These are phyloP conservation scores for Bacidia gigantensis DNA, from an alignment of 495 filamentous ascomycete species.

Conservation along the genomic window DNA sequence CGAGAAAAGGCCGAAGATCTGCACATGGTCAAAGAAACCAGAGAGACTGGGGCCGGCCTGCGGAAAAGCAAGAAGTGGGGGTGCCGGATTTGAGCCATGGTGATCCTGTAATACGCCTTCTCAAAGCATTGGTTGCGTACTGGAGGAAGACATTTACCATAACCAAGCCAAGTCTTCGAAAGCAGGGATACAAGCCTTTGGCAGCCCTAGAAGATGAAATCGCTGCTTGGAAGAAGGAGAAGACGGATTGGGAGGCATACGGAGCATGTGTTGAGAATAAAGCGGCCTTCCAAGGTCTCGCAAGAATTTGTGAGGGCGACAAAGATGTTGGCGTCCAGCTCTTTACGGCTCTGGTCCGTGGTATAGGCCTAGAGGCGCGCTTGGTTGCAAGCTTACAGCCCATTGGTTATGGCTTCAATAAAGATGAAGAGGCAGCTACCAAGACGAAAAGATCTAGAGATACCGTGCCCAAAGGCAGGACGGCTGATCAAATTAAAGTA, in stretches of 20 bases:
- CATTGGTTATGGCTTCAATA: constrained; percentile 82
- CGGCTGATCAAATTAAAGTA: neutral
- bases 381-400: constrained; percentile 78
- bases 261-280: constrained; percentile 59
- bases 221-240: constrained; percentile 44
- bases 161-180: constrained; percentile 68
- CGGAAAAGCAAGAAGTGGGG: constrained; percentile 54
- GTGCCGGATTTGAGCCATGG: constrained; percentile 60
- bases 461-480: neutral
- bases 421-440: constrained; percentile 52
- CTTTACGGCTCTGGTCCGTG: constrained; percentile 79
- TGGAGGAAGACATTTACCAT: constrained; percentile 80
- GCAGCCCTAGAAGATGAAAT: constrained; percentile 53
- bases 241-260: constrained; percentile 45
- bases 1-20: constrained; percentile 27
- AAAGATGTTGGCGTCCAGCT: constrained; percentile 81
- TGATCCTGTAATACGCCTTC: constrained; percentile 67
- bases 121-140: constrained; percentile 62
- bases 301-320: constrained; percentile 63
- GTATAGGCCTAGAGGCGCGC: constrained; percentile 63
- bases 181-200: constrained; percentile 71
- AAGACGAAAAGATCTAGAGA: constrained; percentile 8
- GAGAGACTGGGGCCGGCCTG: constrained; percentile 63
- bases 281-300: constrained; percentile 52
- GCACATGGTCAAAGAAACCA: constrained; percentile 30